Evolutionary conservation across 495 filamentous ascomycete species (phyloP).

Genomic region (Annulohypoxylon moriforme): DNA sequence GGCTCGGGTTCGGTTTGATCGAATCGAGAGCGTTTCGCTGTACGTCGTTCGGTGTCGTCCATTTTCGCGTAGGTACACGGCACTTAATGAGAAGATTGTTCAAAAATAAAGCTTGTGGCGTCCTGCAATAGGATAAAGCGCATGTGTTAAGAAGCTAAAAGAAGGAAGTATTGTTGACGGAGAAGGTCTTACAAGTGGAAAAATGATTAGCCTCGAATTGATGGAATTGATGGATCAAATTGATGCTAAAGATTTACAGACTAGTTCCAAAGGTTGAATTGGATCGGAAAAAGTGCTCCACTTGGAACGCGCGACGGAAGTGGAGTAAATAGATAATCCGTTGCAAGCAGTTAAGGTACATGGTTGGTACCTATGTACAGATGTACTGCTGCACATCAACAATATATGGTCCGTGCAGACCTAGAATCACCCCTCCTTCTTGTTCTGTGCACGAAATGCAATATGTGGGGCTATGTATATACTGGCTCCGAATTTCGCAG

Average conservation of each 20-base stretch:
- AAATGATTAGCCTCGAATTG: slow-evolving; percentile 2
- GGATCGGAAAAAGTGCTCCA: slow-evolving; percentile 1
- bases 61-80: slow-evolving; percentile 56
- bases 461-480: slow-evolving; percentile 16
- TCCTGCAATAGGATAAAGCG: not conserved
- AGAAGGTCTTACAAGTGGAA: not conserved
- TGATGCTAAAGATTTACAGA: slow-evolving; percentile 24
- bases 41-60: slow-evolving; percentile 81
- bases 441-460: not conserved
- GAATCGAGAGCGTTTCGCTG: slow-evolving; percentile 87
- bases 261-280: slow-evolving; percentile 19
- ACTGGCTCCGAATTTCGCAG: slow-evolving; percentile 46
- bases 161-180: not conserved
- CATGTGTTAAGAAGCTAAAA: slow-evolving; percentile 6
- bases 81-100: not conserved
- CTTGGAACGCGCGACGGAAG: slow-evolving; percentile 17
- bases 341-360: not conserved
- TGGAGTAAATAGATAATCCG: slow-evolving; percentile 17
- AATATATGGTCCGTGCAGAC: not conserved
- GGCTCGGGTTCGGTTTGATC: slow-evolving; percentile 86
- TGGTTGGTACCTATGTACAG: not conserved
- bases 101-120: not conserved
- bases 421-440: not conserved
- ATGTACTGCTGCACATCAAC: not conserved
- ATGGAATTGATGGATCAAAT: not conserved